Base-by-base conservation (phyloP, 2,329 filamentous ascomycete species). In the Volutella citrinella region DNA sequence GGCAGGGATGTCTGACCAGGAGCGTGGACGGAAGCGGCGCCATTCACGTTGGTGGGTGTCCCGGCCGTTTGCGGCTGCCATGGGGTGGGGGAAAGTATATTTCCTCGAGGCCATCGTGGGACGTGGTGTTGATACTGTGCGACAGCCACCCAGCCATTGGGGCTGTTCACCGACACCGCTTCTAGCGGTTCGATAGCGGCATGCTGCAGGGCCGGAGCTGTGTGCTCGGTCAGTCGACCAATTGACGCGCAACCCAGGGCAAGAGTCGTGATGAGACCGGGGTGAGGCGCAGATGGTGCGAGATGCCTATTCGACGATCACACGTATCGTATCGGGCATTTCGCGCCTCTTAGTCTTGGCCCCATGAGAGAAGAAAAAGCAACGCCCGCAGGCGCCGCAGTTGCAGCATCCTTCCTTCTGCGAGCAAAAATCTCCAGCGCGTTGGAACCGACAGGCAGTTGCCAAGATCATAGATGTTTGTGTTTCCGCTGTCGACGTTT, bases 81-180 rank as follows among this genome's bases (percentile, higher is more conserved):
- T 42, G 46, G 50, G 41, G 40, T 39, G 37, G 40, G 50, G 43
- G 43, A 42, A 40, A 51, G 45, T 38, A 37, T 44, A 48, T 52
- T 49, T 50, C 40, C 49, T 32, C 52, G 50, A 54, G 51, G 50
- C 35, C 45, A 52, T 52, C 48, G 46, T 47, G 39, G 46, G 34
- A 52, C 42, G 32, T 36, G 38, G 44, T 51, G 46, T 41, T 45
- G 32, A 42, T 50, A 54, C 46, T 54, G 51, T 51, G 51, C 42
- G 46, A 45, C 45, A 49, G 38, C 32, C 40, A 43, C 40, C 50
- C 34, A 51, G 45, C 47, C 20, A 44, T 46, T 28, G 38, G 50
- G 46, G 42, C 47, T 45, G 42, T 49, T 54, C 50, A 53, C 50
- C 50, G 50, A 53, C 50, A 53, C 50, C 48, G 50, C 48, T 49